Conservation (phyloP, 2,329 filamentous ascomycete genomes). For the Gnomoniopsis smithogilvyi region DNA sequence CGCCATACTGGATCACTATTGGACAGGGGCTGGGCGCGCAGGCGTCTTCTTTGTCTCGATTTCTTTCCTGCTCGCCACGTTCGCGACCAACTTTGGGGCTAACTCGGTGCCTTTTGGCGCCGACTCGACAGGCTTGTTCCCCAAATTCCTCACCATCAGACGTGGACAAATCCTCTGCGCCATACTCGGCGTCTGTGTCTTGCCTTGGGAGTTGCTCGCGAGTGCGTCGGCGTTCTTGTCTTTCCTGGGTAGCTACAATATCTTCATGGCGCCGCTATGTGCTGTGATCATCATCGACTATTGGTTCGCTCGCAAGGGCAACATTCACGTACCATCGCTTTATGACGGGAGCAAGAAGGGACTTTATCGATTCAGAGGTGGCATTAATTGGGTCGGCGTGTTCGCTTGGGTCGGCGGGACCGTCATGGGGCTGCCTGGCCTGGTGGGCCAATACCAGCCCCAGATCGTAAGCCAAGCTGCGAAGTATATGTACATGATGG, state of each 20-base stretch:
- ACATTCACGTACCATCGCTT: conserved; percentile 29
- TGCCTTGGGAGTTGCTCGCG: conserved; percentile 26
- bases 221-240: conserved; percentile 23
- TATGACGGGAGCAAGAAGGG: conserved; percentile 26
- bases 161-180: conserved; percentile 39
- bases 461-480: conserved; percentile 23
- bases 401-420: conserved; percentile 25
- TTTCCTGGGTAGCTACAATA: conserved; percentile 25
- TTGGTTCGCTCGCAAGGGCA: conserved; percentile 28
- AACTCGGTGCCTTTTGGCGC: conserved; percentile 39
- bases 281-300: conserved; percentile 33
- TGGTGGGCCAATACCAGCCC: conserved; percentile 27
- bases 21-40: conserved; percentile 26
- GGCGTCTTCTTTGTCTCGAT: conserved; percentile 30
- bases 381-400: conserved; percentile 28
- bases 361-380: conserved; percentile 31
- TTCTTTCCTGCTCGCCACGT: conserved; percentile 31
- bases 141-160: conserved; percentile 38
- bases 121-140: conserved; percentile 39
- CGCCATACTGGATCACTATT: conserved; percentile 33
- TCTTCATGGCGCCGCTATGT: conserved; percentile 25
- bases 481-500: conserved; percentile 29
- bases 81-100: conserved; percentile 39
- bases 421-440: conserved; percentile 25
- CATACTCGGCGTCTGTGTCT: conserved; percentile 28